Conservation (phyloP, 73 alveolate genomes). For the Blepharisma stoltei region DNA sequence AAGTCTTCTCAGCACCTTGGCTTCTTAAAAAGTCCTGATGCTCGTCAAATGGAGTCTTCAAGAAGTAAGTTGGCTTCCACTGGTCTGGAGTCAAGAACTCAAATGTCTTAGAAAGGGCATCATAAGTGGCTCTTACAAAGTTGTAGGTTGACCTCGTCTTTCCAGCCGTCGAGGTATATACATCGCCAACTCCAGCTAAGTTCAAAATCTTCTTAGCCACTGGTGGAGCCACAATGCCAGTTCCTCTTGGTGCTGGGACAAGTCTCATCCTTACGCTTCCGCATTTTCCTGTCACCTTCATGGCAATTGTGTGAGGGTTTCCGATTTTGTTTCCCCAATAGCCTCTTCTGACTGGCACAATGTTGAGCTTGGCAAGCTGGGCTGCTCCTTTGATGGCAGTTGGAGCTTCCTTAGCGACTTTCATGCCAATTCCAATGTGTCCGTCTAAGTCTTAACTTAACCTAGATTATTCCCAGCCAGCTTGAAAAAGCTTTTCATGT, state of each 20-base stretch:
- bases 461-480: no score
- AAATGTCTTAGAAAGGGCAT: slow-evolving; percentile 95
- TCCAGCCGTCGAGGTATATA: slow-evolving; percentile 97
- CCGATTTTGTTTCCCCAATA: slow-evolving; percentile 99
- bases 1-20: no score
- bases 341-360: slow-evolving; percentile 99
- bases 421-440: slow-evolving; percentile 99
- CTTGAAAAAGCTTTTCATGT: no score
- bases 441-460: slow-evolving; percentile 92
- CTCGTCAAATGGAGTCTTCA: slow-evolving; percentile 82
- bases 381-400: slow-evolving; percentile 99
- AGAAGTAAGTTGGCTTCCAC: slow-evolving; percentile 84
- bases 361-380: slow-evolving; percentile 96
- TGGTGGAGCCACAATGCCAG: slow-evolving; percentile 99
- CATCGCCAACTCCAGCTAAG: slow-evolving; percentile 99
- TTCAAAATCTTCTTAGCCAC: slow-evolving; percentile 97
- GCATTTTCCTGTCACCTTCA: slow-evolving; percentile 99
- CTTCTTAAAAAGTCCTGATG: slow-evolving; percentile 66
- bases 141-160: slow-evolving; percentile 97
- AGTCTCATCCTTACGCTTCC: slow-evolving; percentile 99
- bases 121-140: slow-evolving; percentile 98
- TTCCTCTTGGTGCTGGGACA: slow-evolving; percentile 99
- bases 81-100: slow-evolving; percentile 99
- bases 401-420: slow-evolving; percentile 87
- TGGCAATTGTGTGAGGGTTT: slow-evolving; percentile 97